These are phyloP conservation scores for Tuber magnatum DNA, from an alignment of 495 filamentous ascomycete species.

Conservation along the genomic window DNA sequence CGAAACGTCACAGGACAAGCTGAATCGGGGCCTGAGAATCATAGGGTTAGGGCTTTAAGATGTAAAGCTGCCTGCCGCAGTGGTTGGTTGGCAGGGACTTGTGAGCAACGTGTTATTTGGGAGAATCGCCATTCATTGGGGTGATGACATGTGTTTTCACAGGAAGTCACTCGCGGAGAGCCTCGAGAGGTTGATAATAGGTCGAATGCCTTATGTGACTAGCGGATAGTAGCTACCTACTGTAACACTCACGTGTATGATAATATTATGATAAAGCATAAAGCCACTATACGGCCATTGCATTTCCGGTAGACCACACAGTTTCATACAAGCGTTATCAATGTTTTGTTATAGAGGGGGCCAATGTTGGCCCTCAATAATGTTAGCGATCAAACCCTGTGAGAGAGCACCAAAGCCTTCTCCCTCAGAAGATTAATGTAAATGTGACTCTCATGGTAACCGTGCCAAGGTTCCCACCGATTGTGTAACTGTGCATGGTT, in stretches of 20 bases:
- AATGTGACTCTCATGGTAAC: background rate
- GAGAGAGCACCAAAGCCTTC: background rate
- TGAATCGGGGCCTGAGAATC: background rate
- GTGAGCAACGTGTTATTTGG: background rate
- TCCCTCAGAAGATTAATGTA: background rate
- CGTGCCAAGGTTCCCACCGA: too few species aligned
- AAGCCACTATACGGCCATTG: background rate
- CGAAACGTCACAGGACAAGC: background rate
- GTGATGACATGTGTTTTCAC: background rate
- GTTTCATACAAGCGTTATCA: background rate
- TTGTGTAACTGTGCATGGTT: too few species aligned
- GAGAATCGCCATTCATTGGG: background rate
- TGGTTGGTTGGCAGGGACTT: background rate
- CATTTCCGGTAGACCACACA: background rate
- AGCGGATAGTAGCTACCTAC: background rate
- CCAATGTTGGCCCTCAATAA: background rate
- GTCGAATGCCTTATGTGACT: background rate
- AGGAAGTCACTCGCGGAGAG: background rate
- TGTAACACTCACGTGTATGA: background rate
- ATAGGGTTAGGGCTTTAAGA: background rate
- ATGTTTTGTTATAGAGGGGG: background rate
- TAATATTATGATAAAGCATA: background rate
- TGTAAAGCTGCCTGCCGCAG: background rate
- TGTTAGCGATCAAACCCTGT: background rate
- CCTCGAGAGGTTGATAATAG: background rate